These are phyloP conservation scores for Ophiostoma fasciatum DNA, from an alignment of 2,329 filamentous ascomycete species.

Conservation along the genomic window DNA sequence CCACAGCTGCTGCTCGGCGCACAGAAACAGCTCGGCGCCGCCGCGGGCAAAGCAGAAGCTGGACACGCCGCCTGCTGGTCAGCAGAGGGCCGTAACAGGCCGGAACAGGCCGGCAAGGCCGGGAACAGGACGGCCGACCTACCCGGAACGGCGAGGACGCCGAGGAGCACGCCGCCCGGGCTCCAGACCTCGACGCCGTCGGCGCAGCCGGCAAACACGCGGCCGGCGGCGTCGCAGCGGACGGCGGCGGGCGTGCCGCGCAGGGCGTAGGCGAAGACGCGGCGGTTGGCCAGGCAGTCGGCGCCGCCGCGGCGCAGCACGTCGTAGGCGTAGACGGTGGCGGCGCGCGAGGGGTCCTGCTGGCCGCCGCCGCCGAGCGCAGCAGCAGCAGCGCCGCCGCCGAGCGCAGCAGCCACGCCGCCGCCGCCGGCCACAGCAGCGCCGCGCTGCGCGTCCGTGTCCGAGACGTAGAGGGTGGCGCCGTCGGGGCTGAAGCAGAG, in stretches of 20 bases:
- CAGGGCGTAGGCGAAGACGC: constrained; percentile 35
- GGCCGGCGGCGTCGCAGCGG: constrained; percentile 25
- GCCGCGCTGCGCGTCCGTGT: constrained; percentile 18
- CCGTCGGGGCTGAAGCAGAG: constrained; percentile 24
- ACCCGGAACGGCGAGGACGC: constrained; percentile 24
- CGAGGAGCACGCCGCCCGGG: constrained; percentile 27
- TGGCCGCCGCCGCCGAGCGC: constrained; percentile 17
- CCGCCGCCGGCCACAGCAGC: constrained; percentile 6
- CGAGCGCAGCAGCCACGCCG: constrained; percentile 8
- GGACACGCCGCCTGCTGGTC: constrained; percentile 22
- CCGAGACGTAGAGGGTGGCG: constrained; percentile 27
- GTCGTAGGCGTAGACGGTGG: constrained; percentile 34
- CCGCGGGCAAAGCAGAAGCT: constrained; percentile 28
- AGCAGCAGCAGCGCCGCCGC: too few relatives aligned
- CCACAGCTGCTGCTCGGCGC: constrained; percentile 32
- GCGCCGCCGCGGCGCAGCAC: constrained; percentile 21
- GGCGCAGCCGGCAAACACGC: constrained; percentile 31
- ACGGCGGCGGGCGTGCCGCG: constrained; percentile 29
- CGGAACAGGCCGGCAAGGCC: too few relatives aligned
- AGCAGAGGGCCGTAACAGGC: too few relatives aligned
- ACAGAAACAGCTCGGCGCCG: constrained; percentile 30
- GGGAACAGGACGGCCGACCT: too few relatives aligned
- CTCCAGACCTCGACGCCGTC: constrained; percentile 37
- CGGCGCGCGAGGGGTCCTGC: constrained; percentile 17
- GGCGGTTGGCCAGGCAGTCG: constrained; percentile 30